Conservation (phyloP, 768 basidiomycete genomes). For the Lactifluus subvellereus region DNA sequence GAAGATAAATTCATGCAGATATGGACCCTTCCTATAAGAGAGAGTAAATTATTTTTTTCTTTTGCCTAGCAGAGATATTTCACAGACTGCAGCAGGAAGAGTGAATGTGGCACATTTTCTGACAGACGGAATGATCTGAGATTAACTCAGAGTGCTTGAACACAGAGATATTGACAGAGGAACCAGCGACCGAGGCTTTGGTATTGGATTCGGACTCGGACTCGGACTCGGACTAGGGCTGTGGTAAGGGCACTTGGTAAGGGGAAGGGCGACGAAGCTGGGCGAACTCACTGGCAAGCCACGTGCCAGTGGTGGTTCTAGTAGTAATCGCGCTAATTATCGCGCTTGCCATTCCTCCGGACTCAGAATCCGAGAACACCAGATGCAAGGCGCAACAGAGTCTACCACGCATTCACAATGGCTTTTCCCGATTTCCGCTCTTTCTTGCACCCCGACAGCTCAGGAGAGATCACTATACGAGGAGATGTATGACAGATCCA, state of each 20-base stretch:
- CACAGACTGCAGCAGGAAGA: neutral
- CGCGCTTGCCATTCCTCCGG: neutral
- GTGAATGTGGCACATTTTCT: neutral
- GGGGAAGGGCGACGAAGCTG: neutral
- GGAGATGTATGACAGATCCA: constrained; percentile 72
- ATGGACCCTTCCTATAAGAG: neutral
- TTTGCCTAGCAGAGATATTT: neutral
- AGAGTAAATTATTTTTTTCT: neutral
- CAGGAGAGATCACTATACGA: constrained; percentile 39
- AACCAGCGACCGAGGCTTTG: neutral
- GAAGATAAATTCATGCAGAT: constrained; percentile 5
- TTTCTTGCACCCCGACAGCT: constrained; percentile 21
- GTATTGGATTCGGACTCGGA: neutral
- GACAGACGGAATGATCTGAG: neutral
- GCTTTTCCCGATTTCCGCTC: constrained; percentile 20
- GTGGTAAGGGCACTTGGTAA: neutral
- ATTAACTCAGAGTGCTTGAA: neutral
- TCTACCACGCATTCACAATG: constrained; percentile 11
- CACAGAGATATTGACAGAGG: too few species aligned
- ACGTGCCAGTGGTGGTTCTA: too few species aligned
- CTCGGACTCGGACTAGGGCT: neutral
- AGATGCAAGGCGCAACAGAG: neutral
- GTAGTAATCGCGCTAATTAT: neutral
- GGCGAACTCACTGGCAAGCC: too few species aligned
- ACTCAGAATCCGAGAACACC: too few species aligned